Conservation (phyloP, 768 basidiomycete genomes). For the Tulasnella sp. region DNA sequence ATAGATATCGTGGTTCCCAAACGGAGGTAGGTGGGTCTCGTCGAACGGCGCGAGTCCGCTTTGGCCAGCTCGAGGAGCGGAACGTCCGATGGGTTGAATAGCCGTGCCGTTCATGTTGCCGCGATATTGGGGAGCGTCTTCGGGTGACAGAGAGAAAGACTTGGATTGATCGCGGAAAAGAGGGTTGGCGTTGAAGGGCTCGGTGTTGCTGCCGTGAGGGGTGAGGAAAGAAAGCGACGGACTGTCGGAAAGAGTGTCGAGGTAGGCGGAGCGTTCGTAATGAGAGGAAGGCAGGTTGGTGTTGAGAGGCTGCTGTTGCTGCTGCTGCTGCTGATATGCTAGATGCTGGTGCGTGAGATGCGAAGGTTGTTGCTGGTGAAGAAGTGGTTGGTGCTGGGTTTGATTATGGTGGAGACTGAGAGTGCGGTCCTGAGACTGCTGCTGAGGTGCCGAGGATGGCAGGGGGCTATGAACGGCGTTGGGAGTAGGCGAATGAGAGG, state of each 20-base stretch:
- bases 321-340: constrained; percentile 21
- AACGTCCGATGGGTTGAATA: constrained; percentile 1
- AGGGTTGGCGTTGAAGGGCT: not conserved
- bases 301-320: constrained; percentile 24
- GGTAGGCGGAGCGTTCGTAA: constrained; percentile 24
- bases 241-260: constrained; percentile 25
- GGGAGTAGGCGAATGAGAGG: constrained; percentile 16
- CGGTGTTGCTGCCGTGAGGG: constrained; percentile 2
- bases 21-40: constrained; percentile 16
- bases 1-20: constrained; percentile 10
- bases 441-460: constrained; percentile 9
- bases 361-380: constrained; percentile 13
- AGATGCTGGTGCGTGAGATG: constrained; percentile 19
- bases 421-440: not conserved
- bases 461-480: not conserved
- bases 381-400: constrained; percentile 8
- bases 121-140: constrained; percentile 18
- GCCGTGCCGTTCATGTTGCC: not conserved
- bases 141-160: constrained; percentile 5
- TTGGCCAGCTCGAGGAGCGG: constrained; percentile 11
- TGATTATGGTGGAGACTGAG: not conserved
- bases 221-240: constrained; percentile 18
- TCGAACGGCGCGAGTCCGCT: constrained; percentile 1
- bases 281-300: constrained; percentile 2
- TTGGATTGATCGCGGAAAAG: constrained; percentile 13